Conservation (phyloP, 305 asterid genomes). For the Caryopteris hybrid region DNA sequence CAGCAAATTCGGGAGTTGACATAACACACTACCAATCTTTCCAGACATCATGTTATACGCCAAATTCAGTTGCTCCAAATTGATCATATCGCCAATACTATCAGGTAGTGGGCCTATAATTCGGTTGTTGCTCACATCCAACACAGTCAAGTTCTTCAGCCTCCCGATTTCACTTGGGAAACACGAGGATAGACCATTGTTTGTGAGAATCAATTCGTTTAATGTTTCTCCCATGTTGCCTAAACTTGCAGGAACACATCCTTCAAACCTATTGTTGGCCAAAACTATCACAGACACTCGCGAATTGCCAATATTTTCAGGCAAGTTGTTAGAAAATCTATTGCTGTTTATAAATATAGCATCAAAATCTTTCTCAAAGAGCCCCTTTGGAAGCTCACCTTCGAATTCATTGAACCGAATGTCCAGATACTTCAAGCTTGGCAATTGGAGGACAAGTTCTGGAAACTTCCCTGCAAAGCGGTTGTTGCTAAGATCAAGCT, state of each 20-base stretch:
- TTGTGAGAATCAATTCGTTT: constrained; percentile 32
- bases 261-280: constrained; percentile 42
- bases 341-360: constrained; percentile 51
- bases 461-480: constrained; percentile 48
- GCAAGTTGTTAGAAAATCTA: constrained; percentile 32
- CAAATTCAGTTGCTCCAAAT: constrained; percentile 41
- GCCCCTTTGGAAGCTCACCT: constrained; percentile 34
- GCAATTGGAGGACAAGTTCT: constrained; percentile 26
- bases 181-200: constrained; percentile 26
- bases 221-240: constrained; percentile 36
- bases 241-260: constrained; percentile 47
- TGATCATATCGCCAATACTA: constrained; percentile 36
- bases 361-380: constrained; percentile 42
- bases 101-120: constrained; percentile 42
- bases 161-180: constrained; percentile 41
- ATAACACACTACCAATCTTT: constrained; percentile 23
- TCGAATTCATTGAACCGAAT: constrained; percentile 53
- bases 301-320: constrained; percentile 42
- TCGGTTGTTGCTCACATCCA: constrained; percentile 45
- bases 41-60: constrained; percentile 46
- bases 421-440: constrained; percentile 38
- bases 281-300: constrained; percentile 45
- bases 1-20: constrained; percentile 37
- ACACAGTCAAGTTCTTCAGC: constrained; percentile 42
- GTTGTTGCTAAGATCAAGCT: constrained; percentile 54